A percentile compares a stretch with the other conserved stretches of the same genome.
Evolutionary conservation across 352 stramenopile species (phyloP).

Genomic region (Porosira glacialis): DNA sequence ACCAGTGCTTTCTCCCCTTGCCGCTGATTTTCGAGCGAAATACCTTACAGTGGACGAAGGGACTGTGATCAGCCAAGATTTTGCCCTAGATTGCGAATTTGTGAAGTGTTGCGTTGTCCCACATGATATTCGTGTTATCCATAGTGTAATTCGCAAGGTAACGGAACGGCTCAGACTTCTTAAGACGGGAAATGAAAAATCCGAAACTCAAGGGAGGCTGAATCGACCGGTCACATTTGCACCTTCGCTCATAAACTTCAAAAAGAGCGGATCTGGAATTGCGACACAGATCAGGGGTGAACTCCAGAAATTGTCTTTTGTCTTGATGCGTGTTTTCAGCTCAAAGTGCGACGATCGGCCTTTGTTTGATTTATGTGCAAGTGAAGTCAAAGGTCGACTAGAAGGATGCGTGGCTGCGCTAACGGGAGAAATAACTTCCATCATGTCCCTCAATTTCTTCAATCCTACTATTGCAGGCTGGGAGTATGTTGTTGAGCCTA

Average conservation of each 20-base stretch:
- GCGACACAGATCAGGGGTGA: conserved; percentile 63
- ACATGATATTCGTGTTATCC: conserved; percentile 68
- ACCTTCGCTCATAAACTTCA: conserved; percentile 46
- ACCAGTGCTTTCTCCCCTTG: conserved; percentile 60
- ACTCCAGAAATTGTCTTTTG: conserved; percentile 62
- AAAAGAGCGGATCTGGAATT: conserved; percentile 70
- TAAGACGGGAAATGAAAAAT: neutral
- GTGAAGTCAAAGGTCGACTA: conserved; percentile 58
- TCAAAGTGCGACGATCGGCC: conserved; percentile 51
- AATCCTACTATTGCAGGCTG: conserved; percentile 57
- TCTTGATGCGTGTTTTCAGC: conserved; percentile 58
- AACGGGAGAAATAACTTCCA: conserved; percentile 52
- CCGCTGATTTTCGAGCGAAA: conserved; percentile 61
- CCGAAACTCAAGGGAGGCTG: too few relatives aligned
- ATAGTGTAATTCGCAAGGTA: conserved; percentile 60
- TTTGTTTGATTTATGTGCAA: conserved; percentile 66
- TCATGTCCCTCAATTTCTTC: conserved; percentile 59
- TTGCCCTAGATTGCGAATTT: conserved; percentile 69
- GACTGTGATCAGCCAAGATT: conserved; percentile 62
- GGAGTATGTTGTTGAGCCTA: conserved; percentile 67
- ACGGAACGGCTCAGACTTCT: conserved; percentile 46
- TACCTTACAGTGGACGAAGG: conserved; percentile 68
- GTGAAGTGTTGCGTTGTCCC: conserved; percentile 48
- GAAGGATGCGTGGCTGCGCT: conserved; percentile 66
- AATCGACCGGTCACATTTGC: conserved; percentile 11